A percentile compares a stretch with the other conserved stretches of the same genome.
phyloP scores from a whole-genome alignment of 257 asterid genomes.

The Solanum chiquidenum region DNA sequence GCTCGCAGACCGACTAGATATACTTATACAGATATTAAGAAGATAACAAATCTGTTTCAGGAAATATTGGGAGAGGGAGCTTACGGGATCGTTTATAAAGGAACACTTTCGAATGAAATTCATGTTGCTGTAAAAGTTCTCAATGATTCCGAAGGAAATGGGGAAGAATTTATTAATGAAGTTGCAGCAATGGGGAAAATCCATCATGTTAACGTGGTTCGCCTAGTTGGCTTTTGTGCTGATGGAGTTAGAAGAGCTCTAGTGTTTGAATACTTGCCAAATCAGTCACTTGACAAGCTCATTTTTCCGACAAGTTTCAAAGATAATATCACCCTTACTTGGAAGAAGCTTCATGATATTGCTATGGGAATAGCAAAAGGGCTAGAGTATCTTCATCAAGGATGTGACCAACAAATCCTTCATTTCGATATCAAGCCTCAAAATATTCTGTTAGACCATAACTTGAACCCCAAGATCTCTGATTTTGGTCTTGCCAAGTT shows the following conservation, averaged over 20 bases:
- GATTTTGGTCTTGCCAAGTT: constrained; percentile 32
- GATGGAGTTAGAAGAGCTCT: constrained; percentile 25
- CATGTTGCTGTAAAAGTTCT: constrained; percentile 24
- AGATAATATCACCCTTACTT: neutral
- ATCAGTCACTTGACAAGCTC: constrained; percentile 25
- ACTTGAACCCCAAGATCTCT: constrained; percentile 14
- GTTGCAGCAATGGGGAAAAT: constrained; percentile 29
- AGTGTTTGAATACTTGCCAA: constrained; percentile 28
- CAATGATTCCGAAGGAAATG: constrained; percentile 17
- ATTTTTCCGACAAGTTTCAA: constrained; percentile 5
- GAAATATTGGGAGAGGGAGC: constrained; percentile 35
- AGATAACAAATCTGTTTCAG: constrained; percentile 20
- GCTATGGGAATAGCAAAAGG: constrained; percentile 26
- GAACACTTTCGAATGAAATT: constrained; percentile 23
- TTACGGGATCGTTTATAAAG: constrained; percentile 29
- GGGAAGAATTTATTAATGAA: constrained; percentile 38
- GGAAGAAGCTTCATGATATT: constrained; percentile 7
- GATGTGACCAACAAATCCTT: constrained; percentile 8
- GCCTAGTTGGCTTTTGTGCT: constrained; percentile 31
- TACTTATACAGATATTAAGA: constrained; percentile 28
- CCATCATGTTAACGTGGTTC: constrained; percentile 23
- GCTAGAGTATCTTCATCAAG: constrained; percentile 13
- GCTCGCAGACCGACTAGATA: constrained; percentile 24
- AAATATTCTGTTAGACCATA: neutral
- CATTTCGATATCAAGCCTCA: constrained; percentile 16